Conservation (phyloP, 306 rosid species). For the Lagenaria siceraria region DNA sequence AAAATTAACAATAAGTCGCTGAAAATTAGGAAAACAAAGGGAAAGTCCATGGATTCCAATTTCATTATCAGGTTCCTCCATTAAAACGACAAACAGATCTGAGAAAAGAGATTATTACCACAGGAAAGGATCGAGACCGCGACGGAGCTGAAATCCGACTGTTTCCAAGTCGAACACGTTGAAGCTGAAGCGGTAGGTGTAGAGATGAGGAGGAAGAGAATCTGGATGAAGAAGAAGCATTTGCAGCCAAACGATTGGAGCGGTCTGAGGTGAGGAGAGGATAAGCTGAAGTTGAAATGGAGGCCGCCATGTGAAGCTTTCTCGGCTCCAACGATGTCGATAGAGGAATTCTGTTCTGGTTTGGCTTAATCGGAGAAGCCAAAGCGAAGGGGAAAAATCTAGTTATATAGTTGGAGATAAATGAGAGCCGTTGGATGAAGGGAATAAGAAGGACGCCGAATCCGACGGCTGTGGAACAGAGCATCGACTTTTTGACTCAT, state of each 20-base stretch:
- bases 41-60: neutral
- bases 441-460: neutral
- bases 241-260: slow-evolving; percentile 20
- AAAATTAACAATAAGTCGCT: neutral
- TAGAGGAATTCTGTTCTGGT: neutral
- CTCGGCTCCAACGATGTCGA: neutral
- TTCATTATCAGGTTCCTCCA: neutral
- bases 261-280: slow-evolving; percentile 21
- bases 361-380: slow-evolving; percentile 14
- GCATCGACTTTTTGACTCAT: neutral
- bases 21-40: neutral
- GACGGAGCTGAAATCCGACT: slow-evolving; percentile 21
- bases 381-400: neutral
- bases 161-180: slow-evolving; percentile 21
- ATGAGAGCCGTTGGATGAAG: slow-evolving; percentile 1
- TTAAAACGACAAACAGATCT: neutral
- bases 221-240: slow-evolving; percentile 13
- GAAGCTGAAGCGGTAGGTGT: slow-evolving; percentile 38
- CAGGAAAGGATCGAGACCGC: slow-evolving; percentile 34
- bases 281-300: slow-evolving; percentile 35
- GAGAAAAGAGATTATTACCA: slow-evolving; percentile 19
- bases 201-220: slow-evolving; percentile 26
- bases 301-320: slow-evolving; percentile 49
- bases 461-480: neutral
- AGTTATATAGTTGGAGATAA: neutral